These are phyloP conservation scores for Bryoglossum gracile DNA, from an alignment of 495 filamentous ascomycete species.

Conservation along the genomic window DNA sequence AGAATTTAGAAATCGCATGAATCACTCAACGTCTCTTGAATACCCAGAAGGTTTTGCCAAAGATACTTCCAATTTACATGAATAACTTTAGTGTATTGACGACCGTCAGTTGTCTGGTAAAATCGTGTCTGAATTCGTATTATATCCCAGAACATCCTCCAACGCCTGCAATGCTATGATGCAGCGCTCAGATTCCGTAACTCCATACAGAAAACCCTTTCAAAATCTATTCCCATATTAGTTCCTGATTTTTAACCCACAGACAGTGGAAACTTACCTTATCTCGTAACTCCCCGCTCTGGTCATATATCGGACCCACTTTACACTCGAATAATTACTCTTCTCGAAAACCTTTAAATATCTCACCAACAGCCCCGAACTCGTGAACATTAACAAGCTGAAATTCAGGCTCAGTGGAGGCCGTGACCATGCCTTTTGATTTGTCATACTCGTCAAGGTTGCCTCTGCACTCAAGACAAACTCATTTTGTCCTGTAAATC, in stretches of 20 bases:
- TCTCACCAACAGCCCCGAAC: constrained; percentile 79
- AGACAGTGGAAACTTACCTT: constrained; percentile 34
- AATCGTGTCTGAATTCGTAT: not conserved
- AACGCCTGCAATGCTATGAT: not conserved
- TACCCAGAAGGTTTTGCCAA: too few species aligned
- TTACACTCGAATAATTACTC: constrained; percentile 95
- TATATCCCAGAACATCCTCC: not conserved
- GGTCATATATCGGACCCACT: constrained; percentile 99
- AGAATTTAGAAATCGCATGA: too few species aligned
- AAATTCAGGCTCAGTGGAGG: constrained; percentile 91
- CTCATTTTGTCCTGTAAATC: constrained; percentile 93
- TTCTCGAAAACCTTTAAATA: constrained; percentile 99
- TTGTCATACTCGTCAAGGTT: constrained; percentile 90
- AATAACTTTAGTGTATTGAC: too few species aligned
- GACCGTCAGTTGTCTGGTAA: not conserved
- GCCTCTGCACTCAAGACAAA: constrained; percentile 93
- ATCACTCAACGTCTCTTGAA: too few species aligned
- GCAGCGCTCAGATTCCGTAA: not conserved
- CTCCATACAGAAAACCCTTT: not conserved
- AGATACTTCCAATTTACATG: too few species aligned
- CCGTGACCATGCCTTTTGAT: constrained; percentile 95
- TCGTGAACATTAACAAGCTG: constrained; percentile 95
- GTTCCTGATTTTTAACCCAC: not conserved
- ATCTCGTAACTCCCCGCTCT: constrained; percentile 81
- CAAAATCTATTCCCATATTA: constrained; percentile 5